Base-by-base conservation (phyloP, 768 basidiomycete genomes). In the Termitomyces sp. region DNA sequence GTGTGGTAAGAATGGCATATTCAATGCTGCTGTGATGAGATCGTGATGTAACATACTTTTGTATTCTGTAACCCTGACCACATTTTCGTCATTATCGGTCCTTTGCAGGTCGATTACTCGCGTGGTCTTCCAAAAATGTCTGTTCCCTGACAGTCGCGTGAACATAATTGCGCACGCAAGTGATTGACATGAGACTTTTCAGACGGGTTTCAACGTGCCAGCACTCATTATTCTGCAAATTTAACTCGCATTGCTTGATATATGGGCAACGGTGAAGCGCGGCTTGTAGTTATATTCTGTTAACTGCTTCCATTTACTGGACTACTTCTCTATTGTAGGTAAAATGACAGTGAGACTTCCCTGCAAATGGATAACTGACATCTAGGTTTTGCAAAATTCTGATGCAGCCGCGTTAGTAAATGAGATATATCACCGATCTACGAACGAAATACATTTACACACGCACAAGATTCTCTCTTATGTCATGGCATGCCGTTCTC, bases 1-100 rank as follows among this genome's bases (percentile, higher is more conserved):
- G 53, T 59, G 42, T 68, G 54, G 61, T 41, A 39, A 41, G 31
- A 51, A 49, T 63, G 58, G 33, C 42, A 22, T 44, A 30, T 33
- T 47, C 41, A 20, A 20, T 47, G 11, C 45, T 15, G n/a, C 16
- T 54, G 20, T 24, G 52, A 39, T 22, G 9, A 22, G 11, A 54
- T 22, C 15, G n/a, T 16, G 33, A 27, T 54, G 8, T 27, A 48
- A 18, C 4, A 39, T 11, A 39, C 6, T 12, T n/a, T 12, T 39
- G 16, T 11, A 39, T 12, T 53, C 4, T 51, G 34, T 34, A 51
- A n/a, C 15, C 49, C 20, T 33, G 22, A 51, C 34, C 13, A 27
- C 30, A 11, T 39, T 49, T 33, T 33, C 18, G 27, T 18, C n/a
- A 39, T 37, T 27, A 27, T 41, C 22, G 9, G 18, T 53, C 39